Base-by-base conservation (phyloP, 805 yeast species). In the Osmozyma mogii region DNA sequence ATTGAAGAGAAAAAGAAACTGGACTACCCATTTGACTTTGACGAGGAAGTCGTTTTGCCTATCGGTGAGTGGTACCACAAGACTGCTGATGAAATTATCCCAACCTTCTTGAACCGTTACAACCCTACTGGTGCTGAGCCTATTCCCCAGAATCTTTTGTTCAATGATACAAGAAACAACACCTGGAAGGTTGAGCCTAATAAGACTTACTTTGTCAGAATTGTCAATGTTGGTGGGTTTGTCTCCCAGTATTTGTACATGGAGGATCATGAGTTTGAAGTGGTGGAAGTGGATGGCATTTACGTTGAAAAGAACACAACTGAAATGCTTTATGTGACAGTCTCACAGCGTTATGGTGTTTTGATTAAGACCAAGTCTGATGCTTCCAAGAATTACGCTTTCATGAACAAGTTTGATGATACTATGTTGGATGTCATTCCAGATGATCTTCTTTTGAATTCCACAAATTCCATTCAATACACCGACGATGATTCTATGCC, bases 101-200 rank as follows among this genome's bases (percentile, higher is more conserved):
- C 68, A 11, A 35, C 45, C 21, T 88, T 92, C 62, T 51, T 87
- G 65, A 72, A 61, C 41, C 53, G 78, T 38, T 77, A 68, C 64
- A 92, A 92, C 58, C 98, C 98, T 35, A 84, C 96, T 7, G 98
- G 98, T 50, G 96, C 97, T 25, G 98, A 92, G 62, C 98, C 98
- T 29, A 78, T 92, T 44, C 98, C 98, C 6, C 81, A 83, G 42
- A 65, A 70, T 52, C 57, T 82, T 44, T 68, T 92, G 45, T 65
- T 87, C 55, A 89, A 89, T 61, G 85, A 87, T 51, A 78, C 95
- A 9, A 71, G 67, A 48, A 80, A 82, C 56, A 63, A 71, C 49
- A 72, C 88, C n/a, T 75, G 85, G 81, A 41, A 59, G 6, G 94
- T 89, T 32, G 50, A 83, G 61, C 95, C 97, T 6, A 75, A 76